A percentile compares a stretch with the other conserved stretches of the same genome.
phyloP scores from a whole-genome alignment of 352 stramenopile species.

The Phytophthora nicotianae region DNA sequence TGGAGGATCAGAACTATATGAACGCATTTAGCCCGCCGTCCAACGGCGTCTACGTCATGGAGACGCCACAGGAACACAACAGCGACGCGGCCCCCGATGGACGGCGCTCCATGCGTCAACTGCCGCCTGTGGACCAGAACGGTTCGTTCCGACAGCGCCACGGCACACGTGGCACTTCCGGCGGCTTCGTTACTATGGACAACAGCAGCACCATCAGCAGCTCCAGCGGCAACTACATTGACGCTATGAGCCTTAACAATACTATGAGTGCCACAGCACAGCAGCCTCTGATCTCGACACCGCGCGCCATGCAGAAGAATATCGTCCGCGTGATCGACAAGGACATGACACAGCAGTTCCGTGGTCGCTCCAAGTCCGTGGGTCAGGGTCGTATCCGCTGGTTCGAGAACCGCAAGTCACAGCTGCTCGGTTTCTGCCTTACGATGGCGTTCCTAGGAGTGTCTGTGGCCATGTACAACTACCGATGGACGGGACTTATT shows the following conservation, averaged over 20 bases:
- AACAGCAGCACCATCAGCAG: conserved; percentile 58
- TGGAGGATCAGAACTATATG: conserved; percentile 77
- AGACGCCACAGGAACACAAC: conserved; percentile 48
- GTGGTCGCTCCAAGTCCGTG: conserved; percentile 70
- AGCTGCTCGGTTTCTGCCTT: conserved; percentile 83
- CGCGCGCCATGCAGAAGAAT: conserved; percentile 64
- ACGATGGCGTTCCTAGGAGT: conserved; percentile 87
- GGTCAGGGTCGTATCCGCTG: conserved; percentile 80
- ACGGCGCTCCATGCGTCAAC: conserved; percentile 39
- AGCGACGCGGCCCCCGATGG: conserved; percentile 33
- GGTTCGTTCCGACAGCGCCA: conserved; percentile 37
- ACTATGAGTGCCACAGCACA: conserved; percentile 58
- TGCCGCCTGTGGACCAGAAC: conserved; percentile 42
- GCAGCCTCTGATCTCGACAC: conserved; percentile 69
- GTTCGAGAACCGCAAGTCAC: conserved; percentile 91
- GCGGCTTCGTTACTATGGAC: conserved; percentile 49
- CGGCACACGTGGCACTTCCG: conserved; percentile 30
- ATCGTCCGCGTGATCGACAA: conserved; percentile 92
- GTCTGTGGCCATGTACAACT: conserved; percentile 89
- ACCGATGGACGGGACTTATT: conserved; percentile 87
- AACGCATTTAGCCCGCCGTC: conserved; percentile 54
- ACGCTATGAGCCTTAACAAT: conserved; percentile 42
- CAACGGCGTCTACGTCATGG: conserved; percentile 76
- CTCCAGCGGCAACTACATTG: conserved; percentile 40
- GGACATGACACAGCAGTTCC: conserved; percentile 89